Evolutionary conservation across 23 red algal species (phyloP), one percentile per base, ranked within the genome.

Genomic region (Pyropia haitanensis): DNA sequence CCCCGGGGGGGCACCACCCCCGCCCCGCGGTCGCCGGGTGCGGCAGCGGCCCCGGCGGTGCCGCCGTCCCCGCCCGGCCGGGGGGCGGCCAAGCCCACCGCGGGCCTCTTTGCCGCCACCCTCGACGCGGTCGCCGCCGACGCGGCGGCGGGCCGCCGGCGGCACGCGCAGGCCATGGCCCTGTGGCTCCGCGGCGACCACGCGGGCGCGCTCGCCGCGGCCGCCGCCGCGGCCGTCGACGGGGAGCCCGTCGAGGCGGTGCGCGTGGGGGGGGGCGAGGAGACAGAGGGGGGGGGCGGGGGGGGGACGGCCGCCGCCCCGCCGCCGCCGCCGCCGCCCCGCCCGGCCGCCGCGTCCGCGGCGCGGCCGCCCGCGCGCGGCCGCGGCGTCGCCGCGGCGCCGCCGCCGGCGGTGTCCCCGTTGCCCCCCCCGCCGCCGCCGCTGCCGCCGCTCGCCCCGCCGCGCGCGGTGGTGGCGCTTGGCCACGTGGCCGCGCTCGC

Each of bases 111-210:
- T 22, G 63, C 63, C 19, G 63, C 18, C 9, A 81, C 58, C n/a
- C 56, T 89, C 13, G 14, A 89, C 18, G 23, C 56, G 15, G 64
- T 89, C 50, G 72, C 57, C 21, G 4, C 48, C 1, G 29, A 27
- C 9, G 60, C 66, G 18, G 31, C 48, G 2, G 55, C 18, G n/a
- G 20, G 49, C 24, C 54, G 68, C 4, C 73, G 71, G 56, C 65
- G 55, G 27, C 85, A 89, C 58, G 30, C 60, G 17, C 65, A 79
- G 30, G 71, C 73, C 20, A 73, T 89, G 23, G 85, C 85, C 17
- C 73, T 80, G 18, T 89, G 85, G 85, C 64, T 89, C 34, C 18
- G 27, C n/a, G 73, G 74, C 14, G 62, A 80, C 30, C 33, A 72
- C 58, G 65, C 58, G 63, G 72, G 46, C 8, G 71, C 82, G 23